A percentile compares a stretch with the other conserved stretches of the same genome.
These are phyloP conservation scores for Thalassia testudinum DNA, from an alignment of 116 monocot genomes.

Conservation along the genomic window DNA sequence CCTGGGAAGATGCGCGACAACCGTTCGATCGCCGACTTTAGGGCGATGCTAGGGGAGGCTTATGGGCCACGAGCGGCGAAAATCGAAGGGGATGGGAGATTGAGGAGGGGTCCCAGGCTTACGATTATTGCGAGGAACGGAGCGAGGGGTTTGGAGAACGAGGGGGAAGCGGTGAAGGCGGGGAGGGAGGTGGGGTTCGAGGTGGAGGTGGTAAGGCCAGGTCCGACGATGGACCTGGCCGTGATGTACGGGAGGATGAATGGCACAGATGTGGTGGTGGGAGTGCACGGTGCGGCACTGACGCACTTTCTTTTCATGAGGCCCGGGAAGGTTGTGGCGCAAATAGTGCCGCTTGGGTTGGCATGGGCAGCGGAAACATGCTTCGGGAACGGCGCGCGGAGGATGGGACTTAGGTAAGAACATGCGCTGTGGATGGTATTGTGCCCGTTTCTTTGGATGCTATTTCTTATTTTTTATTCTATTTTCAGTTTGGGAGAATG, in stretches of 20 bases:
- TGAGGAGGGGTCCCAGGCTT: constrained; percentile 29
- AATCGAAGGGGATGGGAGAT: constrained; percentile 2
- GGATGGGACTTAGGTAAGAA: constrained; percentile 43
- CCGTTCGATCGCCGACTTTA: too few relatives aligned
- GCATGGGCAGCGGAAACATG: constrained; percentile 45
- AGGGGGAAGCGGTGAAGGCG: constrained; percentile 22
- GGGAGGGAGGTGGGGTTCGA: constrained; percentile 8
- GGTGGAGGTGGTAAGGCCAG: constrained; percentile 38
- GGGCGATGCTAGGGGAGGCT: too few relatives aligned
- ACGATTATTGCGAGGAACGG: constrained; percentile 46
- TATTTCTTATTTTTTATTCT: too few relatives aligned
- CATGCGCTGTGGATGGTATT: too few relatives aligned
- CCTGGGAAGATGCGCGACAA: constrained; percentile 4
- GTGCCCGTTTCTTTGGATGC: too few relatives aligned
- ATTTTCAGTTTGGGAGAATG: too few relatives aligned
- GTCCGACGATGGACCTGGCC: constrained; percentile 21
- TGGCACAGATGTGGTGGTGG: constrained; percentile 40
- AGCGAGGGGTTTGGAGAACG: constrained; percentile 63
- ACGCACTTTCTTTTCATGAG: constrained; percentile 67
- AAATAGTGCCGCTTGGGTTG: constrained; percentile 53
- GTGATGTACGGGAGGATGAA: constrained; percentile 33
- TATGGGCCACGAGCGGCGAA: neutral
- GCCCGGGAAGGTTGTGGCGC: constrained; percentile 37
- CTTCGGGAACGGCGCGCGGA: constrained; percentile 44
- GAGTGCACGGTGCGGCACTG: constrained; percentile 79